Evolutionary conservation across 768 basidiomycete genomes (phyloP), one percentile per base, ranked within the genome.

Genomic region (Antrodiella citrinella): DNA sequence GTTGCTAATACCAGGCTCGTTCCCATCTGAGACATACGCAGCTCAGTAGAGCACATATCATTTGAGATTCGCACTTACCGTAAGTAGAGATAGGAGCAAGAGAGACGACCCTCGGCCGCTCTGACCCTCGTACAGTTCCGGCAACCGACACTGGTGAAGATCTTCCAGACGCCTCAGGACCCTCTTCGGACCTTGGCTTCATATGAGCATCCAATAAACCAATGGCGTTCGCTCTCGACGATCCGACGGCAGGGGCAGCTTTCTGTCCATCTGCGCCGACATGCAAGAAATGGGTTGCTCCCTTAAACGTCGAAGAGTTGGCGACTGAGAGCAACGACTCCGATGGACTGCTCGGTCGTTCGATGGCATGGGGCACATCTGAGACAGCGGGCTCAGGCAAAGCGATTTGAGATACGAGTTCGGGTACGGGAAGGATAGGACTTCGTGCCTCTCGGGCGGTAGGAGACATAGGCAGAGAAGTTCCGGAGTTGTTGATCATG

Each of bases 181-280:
- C 86, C 2, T 73, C 74, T 19, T 89, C 86, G 3, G 78, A 69
- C 24, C 75, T 74, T 26, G 88, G 69, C 58, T 81, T 79, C 2
- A 80, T 76, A 42, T 91, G 84, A 0, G 86, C 75, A 58, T 97
- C 88, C 50, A 96, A 65, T 41, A 91, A 67, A 0, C 95, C 95
- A 7, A 81, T 75, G 0, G 88, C 95, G 59, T 84, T 93, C 4
- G 82, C 78, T 61, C 80, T 85, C 4, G 88, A 89, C 2, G 92
- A 86, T 1, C 88, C 93, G 38, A 98, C 70, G 3, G 93, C 91
- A 22, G 96, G 88, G 0, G 90, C 88, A 3, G 89, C 93, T 61
- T 95, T 94, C 56, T 83, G 82, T 1, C 82, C 77, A 55, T 92
- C 91, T 11, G 74, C 74, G 4, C 85, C 85, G 12, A 86, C 72